Evolutionary conservation across 2,329 filamentous ascomycete species (phyloP).

Genomic region (Sporothrix curviconia): DNA sequence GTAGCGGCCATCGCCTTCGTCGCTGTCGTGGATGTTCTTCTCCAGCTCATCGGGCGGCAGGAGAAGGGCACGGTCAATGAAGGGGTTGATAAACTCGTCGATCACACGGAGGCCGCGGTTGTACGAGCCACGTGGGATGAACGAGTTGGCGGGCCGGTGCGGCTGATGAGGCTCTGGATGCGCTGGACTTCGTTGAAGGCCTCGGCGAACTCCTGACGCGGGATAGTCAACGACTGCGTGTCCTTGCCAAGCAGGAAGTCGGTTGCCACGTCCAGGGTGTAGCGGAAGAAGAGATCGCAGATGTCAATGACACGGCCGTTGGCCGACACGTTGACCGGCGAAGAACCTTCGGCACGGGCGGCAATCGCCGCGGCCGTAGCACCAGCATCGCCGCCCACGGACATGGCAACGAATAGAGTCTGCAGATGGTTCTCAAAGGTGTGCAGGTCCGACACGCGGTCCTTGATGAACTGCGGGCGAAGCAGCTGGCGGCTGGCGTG

Average conservation of each 20-base stretch:
- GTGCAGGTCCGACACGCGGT: conserved; percentile 74
- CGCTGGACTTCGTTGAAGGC: conserved; percentile 76
- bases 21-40: conserved; percentile 63
- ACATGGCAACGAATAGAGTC: conserved; percentile 62
- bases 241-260: conserved; percentile 79
- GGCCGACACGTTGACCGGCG: conserved; percentile 53
- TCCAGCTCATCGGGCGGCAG: conserved; percentile 66
- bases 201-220: conserved; percentile 63
- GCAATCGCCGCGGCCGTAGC: conserved; percentile 51
- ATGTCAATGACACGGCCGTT: conserved; percentile 62
- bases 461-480: conserved; percentile 78
- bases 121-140: conserved; percentile 62
- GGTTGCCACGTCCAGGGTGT: conserved; percentile 77
- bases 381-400: conserved; percentile 49
- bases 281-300: conserved; percentile 73
- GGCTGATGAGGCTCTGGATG: conserved; percentile 60
- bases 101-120: conserved; percentile 58
- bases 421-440: conserved; percentile 75
- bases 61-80: conserved; percentile 66
- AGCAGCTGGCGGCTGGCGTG: conserved; percentile 74
- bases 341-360: conserved; percentile 54
- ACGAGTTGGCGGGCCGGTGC: conserved; percentile 56
- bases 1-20: conserved; percentile 39
- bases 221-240: conserved; percentile 56
- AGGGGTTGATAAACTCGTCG: conserved; percentile 69